These are phyloP conservation scores for Coemansia sp. DNA, from an alignment of 192 early-diverging fungal genomes.

Conservation along the genomic window DNA sequence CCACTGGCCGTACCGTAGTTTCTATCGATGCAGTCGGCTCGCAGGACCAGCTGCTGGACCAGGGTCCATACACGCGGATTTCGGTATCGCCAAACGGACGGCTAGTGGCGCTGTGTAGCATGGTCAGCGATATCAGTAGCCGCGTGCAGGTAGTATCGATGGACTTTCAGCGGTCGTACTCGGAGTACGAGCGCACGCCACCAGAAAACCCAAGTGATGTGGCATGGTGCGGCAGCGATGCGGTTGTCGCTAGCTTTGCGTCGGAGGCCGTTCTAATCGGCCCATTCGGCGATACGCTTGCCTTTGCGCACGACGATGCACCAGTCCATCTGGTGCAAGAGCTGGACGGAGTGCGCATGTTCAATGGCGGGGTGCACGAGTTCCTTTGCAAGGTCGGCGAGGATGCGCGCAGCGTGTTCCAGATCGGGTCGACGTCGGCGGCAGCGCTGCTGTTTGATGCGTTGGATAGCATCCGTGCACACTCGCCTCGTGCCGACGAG, in stretches of 20 bases:
- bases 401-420: slow-evolving; percentile 66
- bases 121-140: slow-evolving; percentile 63
- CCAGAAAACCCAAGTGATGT: slow-evolving; percentile 13
- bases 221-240: slow-evolving; percentile 90
- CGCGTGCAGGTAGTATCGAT: slow-evolving; percentile 90
- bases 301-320: slow-evolving; percentile 74
- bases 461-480: slow-evolving; percentile 66
- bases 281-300: slow-evolving; percentile 76
- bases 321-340: slow-evolving; percentile 84
- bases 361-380: slow-evolving; percentile 80
- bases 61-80: slow-evolving; percentile 89
- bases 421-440: slow-evolving; percentile 92
- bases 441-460: slow-evolving; percentile 91
- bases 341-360: slow-evolving; percentile 88
- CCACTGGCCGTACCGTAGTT: slow-evolving; percentile 75
- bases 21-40: slow-evolving; percentile 75
- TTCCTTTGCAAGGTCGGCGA: slow-evolving; percentile 77
- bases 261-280: slow-evolving; percentile 86
- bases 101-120: slow-evolving; percentile 82
- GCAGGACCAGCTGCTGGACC: slow-evolving; percentile 79
- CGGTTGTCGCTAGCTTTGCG: slow-evolving; percentile 85
- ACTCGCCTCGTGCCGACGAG: slow-evolving; percentile 86
- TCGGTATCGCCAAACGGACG: slow-evolving; percentile 94
- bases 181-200: slow-evolving; percentile 70
- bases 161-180: slow-evolving; percentile 91